Evolutionary conservation across 2,329 filamentous ascomycete genomes (phyloP), one percentile per base, ranked within the genome.

Genomic region (Plenodomus lindquistii): DNA sequence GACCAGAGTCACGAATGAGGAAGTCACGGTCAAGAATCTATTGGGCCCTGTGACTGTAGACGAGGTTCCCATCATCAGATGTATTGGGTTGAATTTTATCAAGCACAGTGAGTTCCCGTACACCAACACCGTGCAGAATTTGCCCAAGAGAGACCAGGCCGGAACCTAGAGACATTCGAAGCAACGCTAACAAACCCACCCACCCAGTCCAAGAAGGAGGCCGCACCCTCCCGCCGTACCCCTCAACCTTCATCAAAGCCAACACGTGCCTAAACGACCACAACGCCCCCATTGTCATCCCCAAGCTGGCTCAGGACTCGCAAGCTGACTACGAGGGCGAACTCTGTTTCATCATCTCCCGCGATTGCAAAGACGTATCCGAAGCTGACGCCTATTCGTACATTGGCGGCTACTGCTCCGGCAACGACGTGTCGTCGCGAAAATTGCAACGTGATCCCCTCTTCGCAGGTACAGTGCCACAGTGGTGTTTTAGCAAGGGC

Each of bases 41-140:
- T 73, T 85, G 0, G 79, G 80, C 0, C 82, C 82, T 0, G 62
- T 85, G 24, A 72, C 76, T 0, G 67, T 64, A 9, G 65, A 69
- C 2, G 80, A 84, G 42, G 79, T 85, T 0, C 79, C 81, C 0
- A 81, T 84, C 37, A 59, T 86, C 3, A 69, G 81, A 17, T 85
- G 83, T 54, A 77, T 85, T 11, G 83, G 83, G 0, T 60, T 85
- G 21, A 85, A 86, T 57, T 85, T 85, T 56, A 76, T 77, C 34
- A 83, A 80, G 44, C 83, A 85, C 56, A 81, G 69, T 72, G 57
- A n/a, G 59, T 48, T 13, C 27, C 15, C 27, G 4, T 31, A 8
- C 15, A n/a, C n/a, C n/a, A n/a, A n/a, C n/a, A n/a, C n/a, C n/a
- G n/a, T n/a, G n/a, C n/a, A n/a, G n/a, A n/a, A n/a, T n/a, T n/a